Evolutionary conservation across 2,329 filamentous ascomycete genomes (phyloP), one percentile per base, ranked within the genome.

Genomic region (Penicillium digitatum): DNA sequence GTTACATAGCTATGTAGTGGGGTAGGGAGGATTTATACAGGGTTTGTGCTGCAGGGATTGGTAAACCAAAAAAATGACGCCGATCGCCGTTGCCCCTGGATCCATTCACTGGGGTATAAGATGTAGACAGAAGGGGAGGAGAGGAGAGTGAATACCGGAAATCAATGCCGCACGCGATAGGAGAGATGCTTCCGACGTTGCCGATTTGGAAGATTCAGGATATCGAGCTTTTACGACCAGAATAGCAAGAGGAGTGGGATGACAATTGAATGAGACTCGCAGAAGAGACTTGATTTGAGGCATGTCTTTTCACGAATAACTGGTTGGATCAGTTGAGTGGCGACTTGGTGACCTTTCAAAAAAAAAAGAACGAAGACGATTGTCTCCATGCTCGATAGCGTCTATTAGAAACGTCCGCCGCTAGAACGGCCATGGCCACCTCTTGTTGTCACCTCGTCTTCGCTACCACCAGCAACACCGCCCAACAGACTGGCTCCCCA

Each of bases 401-500:
- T 54, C 32, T 5, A 48, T 57, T 65, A 72, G 54, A 72, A 72
- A n/a, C 64, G 66, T 18, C 69, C 69, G 31, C 69, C 65, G 31
- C 65, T 70, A 14, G 59, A 54, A 5, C 62, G 57, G 12, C 64
- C 63, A 31, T 63, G 53, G 18, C 64, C 62, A 31, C 57, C 64
- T 26, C 55, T 59, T 48, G 64, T 54, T 42, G 68, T 64, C 27
- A 69, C 59, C 22, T 72, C 72, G 16, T 75, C 73, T 40, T 75
- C 73, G 27, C 61, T 67, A 32, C 65, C 64, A 8, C 69, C 71
- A 16, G 73, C 61, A 3, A 70, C 61, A 34, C 70, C 70, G 40
- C 76, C 75, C 27, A 79, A 69, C 32, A 78, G 67, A 45, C 69
- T 73, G 56, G 79, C 74, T 32, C 79, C 78, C 80, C 81, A 82